A percentile compares a stretch with the other conserved stretches of the same genome.
These are phyloP conservation scores for Stachybotrys chartarum DNA, from an alignment of 2,329 filamentous ascomycete species.

Conservation along the genomic window DNA sequence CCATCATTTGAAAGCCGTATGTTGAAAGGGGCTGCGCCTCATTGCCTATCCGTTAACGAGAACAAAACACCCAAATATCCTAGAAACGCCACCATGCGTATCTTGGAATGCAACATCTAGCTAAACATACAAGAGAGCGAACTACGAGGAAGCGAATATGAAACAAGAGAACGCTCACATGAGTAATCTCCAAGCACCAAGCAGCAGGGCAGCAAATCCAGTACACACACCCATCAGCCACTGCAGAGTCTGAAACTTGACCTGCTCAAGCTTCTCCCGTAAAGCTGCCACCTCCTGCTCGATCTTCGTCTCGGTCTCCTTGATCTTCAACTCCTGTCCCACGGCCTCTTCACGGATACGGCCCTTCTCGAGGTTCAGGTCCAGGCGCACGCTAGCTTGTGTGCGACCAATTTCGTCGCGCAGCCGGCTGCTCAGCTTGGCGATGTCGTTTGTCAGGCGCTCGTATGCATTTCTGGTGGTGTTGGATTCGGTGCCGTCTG, in stretches of 20 bases:
- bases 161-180: constrained; percentile 37
- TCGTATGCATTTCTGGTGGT: constrained; percentile 88
- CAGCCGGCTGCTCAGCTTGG: constrained; percentile 82
- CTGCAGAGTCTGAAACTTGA: constrained; percentile 97
- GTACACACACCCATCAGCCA: constrained; percentile 89
- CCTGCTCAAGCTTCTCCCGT: constrained; percentile 86
- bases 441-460: constrained; percentile 86
- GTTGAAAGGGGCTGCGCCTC: no score
- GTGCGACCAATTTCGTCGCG: constrained; percentile 92
- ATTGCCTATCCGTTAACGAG: no score
- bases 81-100: no score
- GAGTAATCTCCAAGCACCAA: constrained; percentile 64
- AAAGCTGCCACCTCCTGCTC: constrained; percentile 93
- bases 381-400: constrained; percentile 84
- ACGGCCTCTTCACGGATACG: constrained; percentile 94
- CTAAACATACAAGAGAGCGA: no score
- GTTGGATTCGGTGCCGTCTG: constrained; percentile 84
- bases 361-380: constrained; percentile 94
- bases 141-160: no score
- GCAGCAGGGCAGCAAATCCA: constrained; percentile 57
- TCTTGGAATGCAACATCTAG: no score
- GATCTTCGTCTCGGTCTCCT: constrained; percentile 97
- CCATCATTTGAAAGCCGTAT: no score
- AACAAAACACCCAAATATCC: no score
- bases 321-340: constrained; percentile 93